A percentile compares a stretch with the other conserved stretches of the same genome.
These are phyloP conservation scores for Cordyceps cicadae DNA, from an alignment of 2,329 filamentous ascomycete species.

Conservation along the genomic window DNA sequence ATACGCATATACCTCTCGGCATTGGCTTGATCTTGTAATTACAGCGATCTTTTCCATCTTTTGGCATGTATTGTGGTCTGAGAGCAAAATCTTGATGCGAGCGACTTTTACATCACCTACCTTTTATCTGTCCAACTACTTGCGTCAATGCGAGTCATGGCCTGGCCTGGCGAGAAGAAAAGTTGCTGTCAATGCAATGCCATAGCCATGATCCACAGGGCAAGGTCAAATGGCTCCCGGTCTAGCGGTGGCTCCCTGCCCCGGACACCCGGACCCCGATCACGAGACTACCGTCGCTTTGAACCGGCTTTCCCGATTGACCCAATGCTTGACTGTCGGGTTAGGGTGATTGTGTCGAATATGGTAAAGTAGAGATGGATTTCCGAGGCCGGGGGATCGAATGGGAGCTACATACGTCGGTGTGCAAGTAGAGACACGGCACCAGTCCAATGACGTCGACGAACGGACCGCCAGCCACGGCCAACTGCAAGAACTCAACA, in stretches of 20 bases:
- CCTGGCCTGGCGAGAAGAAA: not conserved
- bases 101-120: too few species aligned
- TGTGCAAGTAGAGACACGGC: not conserved
- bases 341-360: not conserved
- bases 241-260: not conserved
- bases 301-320: too few species aligned
- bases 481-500: not conserved
- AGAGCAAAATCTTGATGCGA: too few species aligned
- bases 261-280: not conserved
- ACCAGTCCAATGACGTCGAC: not conserved
- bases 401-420: too few species aligned
- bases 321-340: not conserved
- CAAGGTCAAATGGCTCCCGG: not conserved
- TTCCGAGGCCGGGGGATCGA: too few species aligned
- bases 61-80: too few species aligned
- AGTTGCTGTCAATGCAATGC: too few species aligned
- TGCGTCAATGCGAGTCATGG: not conserved
- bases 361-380: too few species aligned
- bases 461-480: not conserved
- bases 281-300: not conserved
- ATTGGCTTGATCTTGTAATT: not conserved
- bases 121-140: too few species aligned
- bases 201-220: not conserved
- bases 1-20: not conserved
- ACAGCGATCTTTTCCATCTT: too few species aligned